These are phyloP conservation scores for Aegilops speltoides DNA, from an alignment of 176 grass and related monocot species.

Conservation along the genomic window DNA sequence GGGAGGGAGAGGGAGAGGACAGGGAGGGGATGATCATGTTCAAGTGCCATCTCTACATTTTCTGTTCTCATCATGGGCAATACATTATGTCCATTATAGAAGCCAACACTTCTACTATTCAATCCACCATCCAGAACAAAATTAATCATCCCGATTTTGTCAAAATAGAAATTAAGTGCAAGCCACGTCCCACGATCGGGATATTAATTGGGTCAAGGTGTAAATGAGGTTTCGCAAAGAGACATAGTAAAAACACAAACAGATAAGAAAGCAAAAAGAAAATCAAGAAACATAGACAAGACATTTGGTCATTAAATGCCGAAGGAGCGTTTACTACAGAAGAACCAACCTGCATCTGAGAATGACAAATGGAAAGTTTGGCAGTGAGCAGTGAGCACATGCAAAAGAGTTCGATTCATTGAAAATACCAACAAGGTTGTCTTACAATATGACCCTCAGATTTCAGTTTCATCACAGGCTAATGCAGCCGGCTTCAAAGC, in stretches of 20 bases:
- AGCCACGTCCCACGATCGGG: neutral
- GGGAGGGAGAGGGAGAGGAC: no score
- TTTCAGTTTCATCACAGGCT: conserved; percentile 7
- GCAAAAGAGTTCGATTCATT: neutral
- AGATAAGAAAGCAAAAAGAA: neutral
- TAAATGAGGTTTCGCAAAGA: neutral
- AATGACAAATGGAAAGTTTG: neutral
- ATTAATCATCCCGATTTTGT: neutral
- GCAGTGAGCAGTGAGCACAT: no score
- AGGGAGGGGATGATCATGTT: neutral
- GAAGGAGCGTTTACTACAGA: neutral
- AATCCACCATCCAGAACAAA: neutral
- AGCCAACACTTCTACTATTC: neutral
- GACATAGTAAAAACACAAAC: neutral
- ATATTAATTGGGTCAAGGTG: neutral
- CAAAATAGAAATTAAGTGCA: neutral
- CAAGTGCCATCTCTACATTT: conserved; percentile 21
- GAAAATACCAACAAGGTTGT: neutral
- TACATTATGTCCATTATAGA: conserved; percentile 5
- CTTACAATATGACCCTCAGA: neutral
- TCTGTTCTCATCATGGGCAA: conserved; percentile 32
- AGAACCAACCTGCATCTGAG: neutral
- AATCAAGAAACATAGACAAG: neutral
- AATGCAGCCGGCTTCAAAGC: neutral
- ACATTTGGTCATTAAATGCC: neutral